These are phyloP conservation scores for Sanghuangporus sanghuang DNA, from an alignment of 1,284 basidiomycete genomes.

Conservation along the genomic window DNA sequence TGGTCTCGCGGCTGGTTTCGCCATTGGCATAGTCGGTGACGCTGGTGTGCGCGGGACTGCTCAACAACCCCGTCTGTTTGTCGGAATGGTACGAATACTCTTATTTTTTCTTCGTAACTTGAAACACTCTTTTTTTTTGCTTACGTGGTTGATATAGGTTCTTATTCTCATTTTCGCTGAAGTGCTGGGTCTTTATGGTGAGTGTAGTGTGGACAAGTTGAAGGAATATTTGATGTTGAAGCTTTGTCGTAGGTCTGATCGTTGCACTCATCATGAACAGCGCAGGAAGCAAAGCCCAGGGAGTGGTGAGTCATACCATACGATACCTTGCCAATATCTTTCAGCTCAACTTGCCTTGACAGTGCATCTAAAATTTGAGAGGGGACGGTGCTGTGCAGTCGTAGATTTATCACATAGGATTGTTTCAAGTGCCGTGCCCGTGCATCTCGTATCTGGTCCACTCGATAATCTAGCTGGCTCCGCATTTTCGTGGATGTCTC, in stretches of 20 bases:
- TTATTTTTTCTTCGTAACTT: conserved; percentile 25
- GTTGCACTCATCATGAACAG: conserved; percentile 21
- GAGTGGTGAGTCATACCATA: conserved; percentile 10
- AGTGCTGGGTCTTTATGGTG: conserved; percentile 84
- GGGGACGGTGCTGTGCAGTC: background rate
- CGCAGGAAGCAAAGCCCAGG: conserved; percentile 8
- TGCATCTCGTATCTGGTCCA: background rate
- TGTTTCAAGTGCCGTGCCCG: background rate
- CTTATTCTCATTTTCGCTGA: conserved; percentile 93
- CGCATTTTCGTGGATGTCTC: background rate
- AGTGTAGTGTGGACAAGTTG: background rate
- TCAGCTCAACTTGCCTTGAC: background rate
- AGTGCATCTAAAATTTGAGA: conserved; percentile 1
- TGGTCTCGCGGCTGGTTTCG: conserved; percentile 94
- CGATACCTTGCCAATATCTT: background rate
- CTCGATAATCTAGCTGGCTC: background rate
- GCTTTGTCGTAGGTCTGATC: conserved; percentile 15
- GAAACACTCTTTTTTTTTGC: conserved; percentile 45
- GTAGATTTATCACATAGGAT: background rate
- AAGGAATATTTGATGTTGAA: background rate
- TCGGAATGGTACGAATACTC: conserved; percentile 23
- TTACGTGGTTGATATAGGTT: conserved; percentile 81
- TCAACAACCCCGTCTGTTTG: conserved; percentile 16
- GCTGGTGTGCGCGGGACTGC: conserved; percentile 34
- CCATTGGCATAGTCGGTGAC: conserved; percentile 96